Evolutionary conservation across 441 rosid species (phyloP), one percentile per base, ranked within the genome.

Genomic region (Lepidium campestre): DNA sequence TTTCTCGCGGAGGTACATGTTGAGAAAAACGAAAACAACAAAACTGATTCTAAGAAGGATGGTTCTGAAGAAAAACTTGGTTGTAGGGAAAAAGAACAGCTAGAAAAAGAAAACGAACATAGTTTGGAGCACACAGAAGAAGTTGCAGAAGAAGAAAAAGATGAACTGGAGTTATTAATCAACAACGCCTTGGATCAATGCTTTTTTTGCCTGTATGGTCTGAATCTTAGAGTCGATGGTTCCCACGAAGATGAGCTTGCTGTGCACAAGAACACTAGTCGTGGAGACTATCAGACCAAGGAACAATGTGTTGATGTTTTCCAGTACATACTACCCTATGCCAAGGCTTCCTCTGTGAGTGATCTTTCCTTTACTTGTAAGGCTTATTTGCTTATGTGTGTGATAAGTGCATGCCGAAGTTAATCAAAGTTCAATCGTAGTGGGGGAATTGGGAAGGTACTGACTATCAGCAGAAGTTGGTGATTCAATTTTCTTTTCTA

Each of bases 261-360:
- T 65, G 77, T 74, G 75, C 99, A 95, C 86, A 89, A 76, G 77
- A 95, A 86, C 85, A 83, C 92, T 55, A 90, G 97, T 78, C 90
- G 93, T 25, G 99, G 96, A 79, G 99, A 93, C 71, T 90, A 95
- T 77, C 99, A 95, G 80, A 88, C 97, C 29, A 92, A 95, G 80
- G 97, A 92, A 73, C 99, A 90, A 74, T 87, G 97, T 74, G 98
- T 91, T 65, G 98, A 92, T 81, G 99, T 95, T 79, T 95, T 95
- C 68, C 97, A 92, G 78, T 95, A 92, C 81, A 82, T 95, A 77
- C 83, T 90, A 58, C 96, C 99, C 7, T 86, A 84, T 74, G 98
- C 98, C 56, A 92, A 82, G 81, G 96, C 83, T 71, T 90, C 96
- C 59, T 90, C 99, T 77, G 98, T 95, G 65, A 87, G 98, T 84